phyloP scores from a whole-genome alignment of 2,329 filamentous ascomycete genomes.

The Hymenoscyphus albidus region DNA sequence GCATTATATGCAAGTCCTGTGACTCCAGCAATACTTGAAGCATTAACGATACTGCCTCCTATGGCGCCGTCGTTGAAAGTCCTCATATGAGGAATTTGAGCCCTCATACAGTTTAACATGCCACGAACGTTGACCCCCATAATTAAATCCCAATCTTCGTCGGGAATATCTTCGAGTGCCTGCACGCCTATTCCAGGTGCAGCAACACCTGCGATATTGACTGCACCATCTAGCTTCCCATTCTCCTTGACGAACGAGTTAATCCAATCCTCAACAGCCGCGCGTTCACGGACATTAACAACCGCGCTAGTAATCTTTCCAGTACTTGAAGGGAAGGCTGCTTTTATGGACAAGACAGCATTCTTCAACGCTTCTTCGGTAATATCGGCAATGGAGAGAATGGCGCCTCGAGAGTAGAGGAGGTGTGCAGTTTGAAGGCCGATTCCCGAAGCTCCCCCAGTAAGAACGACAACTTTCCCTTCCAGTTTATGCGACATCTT shows the following conservation, averaged over 20 bases:
- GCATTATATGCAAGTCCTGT: slow-evolving; percentile 32
- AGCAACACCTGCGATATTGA: slow-evolving; percentile 39
- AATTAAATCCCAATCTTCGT: slow-evolving; percentile 42
- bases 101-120: slow-evolving; percentile 48
- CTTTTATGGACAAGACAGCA: not conserved
- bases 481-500: slow-evolving; percentile 2
- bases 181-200: slow-evolving; percentile 33
- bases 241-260: slow-evolving; percentile 32
- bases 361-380: slow-evolving; percentile 19
- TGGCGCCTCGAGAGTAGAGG: slow-evolving; percentile 18
- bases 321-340: not conserved
- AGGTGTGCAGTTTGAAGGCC: slow-evolving; percentile 65
- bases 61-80: slow-evolving; percentile 32
- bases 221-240: slow-evolving; percentile 38
- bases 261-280: slow-evolving; percentile 36
- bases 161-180: slow-evolving; percentile 32
- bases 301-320: slow-evolving; percentile 7
- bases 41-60: slow-evolving; percentile 54
- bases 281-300: slow-evolving; percentile 31
- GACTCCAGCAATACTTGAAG: slow-evolving; percentile 41
- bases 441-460: slow-evolving; percentile 71
- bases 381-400: slow-evolving; percentile 18
- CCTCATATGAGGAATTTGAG: slow-evolving; percentile 43
- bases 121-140: slow-evolving; percentile 45
- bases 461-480: slow-evolving; percentile 65